phyloP scores from a whole-genome alignment of 306 rosid genomes.

The Quercus mongolica region DNA sequence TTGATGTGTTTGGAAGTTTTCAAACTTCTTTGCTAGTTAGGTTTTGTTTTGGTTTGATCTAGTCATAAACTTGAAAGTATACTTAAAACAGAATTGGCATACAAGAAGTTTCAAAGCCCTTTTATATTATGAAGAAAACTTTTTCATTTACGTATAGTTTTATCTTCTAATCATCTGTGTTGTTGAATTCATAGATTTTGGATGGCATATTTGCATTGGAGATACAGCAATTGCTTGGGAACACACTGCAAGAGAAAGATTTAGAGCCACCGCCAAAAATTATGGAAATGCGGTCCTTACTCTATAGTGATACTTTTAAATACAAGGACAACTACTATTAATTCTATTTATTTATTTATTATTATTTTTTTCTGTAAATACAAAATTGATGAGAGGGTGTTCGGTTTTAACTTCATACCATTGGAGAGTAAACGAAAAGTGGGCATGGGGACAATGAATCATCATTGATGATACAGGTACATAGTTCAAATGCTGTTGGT shows the following conservation, averaged over 20 bases:
- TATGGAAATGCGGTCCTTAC: conserved; percentile 28
- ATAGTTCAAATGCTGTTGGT: too few relatives aligned
- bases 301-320: conserved; percentile 3
- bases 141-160: too few relatives aligned
- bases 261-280: conserved; percentile 23
- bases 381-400: not conserved
- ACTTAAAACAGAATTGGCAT: too few relatives aligned
- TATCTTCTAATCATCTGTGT: not conserved
- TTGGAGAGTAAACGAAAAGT: not conserved
- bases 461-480: too few relatives aligned
- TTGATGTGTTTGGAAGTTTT: too few relatives aligned
- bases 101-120: too few relatives aligned
- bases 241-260: conserved; percentile 12
- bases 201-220: conserved; percentile 32
- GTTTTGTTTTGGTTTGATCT: too few relatives aligned
- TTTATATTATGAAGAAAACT: too few relatives aligned
- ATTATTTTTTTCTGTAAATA: not conserved
- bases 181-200: conserved; percentile 17
- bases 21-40: too few relatives aligned
- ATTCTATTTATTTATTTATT: not conserved
- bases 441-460: too few relatives aligned
- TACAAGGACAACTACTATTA: not conserved
- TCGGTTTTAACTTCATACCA: not conserved
- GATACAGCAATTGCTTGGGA: conserved; percentile 31
- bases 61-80: too few relatives aligned